These are phyloP conservation scores for Takakia lepidozioides DNA, from an alignment of 225 moss, liverwort and hornwort species.

Conservation along the genomic window DNA sequence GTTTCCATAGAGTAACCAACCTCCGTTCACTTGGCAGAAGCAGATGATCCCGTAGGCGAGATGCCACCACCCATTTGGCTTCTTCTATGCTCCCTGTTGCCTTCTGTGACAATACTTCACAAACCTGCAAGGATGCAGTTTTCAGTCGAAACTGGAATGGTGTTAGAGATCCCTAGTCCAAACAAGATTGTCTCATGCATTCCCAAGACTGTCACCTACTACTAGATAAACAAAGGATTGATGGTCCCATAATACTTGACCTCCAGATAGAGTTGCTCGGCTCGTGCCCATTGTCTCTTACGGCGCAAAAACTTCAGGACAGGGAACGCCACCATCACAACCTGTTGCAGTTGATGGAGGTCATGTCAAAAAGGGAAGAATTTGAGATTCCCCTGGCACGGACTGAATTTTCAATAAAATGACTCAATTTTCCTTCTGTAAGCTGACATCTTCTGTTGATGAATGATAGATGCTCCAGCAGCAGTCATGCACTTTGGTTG, in stretches of 20 bases:
- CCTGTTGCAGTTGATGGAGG: constrained; percentile 20
- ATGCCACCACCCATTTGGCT: constrained; percentile 82
- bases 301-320: constrained; percentile 24
- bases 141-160: not conserved
- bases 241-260: constrained; percentile 31
- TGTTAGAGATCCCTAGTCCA: no score
- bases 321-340: constrained; percentile 29
- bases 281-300: constrained; percentile 43
- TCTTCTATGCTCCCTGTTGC: constrained; percentile 39
- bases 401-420: no score
- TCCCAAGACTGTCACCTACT: no score
- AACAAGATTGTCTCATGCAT: no score
- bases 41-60: constrained; percentile 87
- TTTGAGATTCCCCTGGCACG: no score
- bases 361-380: not conserved
- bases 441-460: no score
- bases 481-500: no score
- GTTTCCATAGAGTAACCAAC: constrained; percentile 57
- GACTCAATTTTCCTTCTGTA: no score
- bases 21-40: constrained; percentile 82
- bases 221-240: no score
- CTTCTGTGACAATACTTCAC: constrained; percentile 85
- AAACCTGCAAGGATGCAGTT: constrained; percentile 41
- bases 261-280: constrained; percentile 71
- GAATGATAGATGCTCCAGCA: no score